A percentile compares a stretch with the other conserved stretches of the same genome.
phyloP scores from a whole-genome alignment of 305 asterid genomes.

The Plantago coronopus region DNA sequence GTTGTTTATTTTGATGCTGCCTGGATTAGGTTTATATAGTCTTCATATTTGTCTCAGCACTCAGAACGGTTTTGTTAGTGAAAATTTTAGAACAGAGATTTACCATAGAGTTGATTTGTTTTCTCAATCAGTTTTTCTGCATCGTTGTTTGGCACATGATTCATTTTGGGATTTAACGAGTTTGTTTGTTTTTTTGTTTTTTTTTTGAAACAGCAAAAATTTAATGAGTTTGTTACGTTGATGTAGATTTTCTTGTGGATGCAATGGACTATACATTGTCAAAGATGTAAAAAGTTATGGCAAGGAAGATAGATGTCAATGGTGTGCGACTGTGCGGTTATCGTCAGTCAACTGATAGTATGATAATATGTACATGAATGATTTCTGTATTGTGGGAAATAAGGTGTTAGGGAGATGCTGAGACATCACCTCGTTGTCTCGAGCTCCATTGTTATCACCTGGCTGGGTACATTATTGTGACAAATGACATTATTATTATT shows the following conservation, averaged over 20 bases:
- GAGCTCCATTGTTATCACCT: constrained; percentile 17
- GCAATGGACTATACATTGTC: constrained; percentile 65
- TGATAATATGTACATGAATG: neutral
- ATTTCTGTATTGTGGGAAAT: constrained; percentile 17
- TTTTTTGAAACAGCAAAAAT: too few relatives aligned
- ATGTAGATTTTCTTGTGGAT: constrained; percentile 66
- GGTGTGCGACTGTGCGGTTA: too few relatives aligned
- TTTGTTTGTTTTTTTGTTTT: too few relatives aligned
- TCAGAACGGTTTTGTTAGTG: neutral
- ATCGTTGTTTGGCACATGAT: too few relatives aligned
- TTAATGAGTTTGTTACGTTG: neutral
- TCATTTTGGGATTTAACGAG: too few relatives aligned
- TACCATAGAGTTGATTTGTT: neutral
- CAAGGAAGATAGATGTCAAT: too few relatives aligned
- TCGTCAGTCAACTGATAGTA: too few relatives aligned
- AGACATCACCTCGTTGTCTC: constrained; percentile 86
- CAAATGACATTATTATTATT: neutral
- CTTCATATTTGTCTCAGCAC: too few relatives aligned
- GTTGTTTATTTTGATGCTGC: too few relatives aligned
- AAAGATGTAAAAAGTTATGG: constrained; percentile 40
- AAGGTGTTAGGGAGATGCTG: constrained; percentile 32
- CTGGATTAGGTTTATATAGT: too few relatives aligned
- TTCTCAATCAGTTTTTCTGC: neutral
- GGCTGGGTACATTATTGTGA: neutral
- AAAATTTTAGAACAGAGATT: neutral